A percentile compares a stretch with the other conserved stretches of the same genome.
Evolutionary conservation across 306 rosid species (phyloP).

Genomic region (Malus asiatica): DNA sequence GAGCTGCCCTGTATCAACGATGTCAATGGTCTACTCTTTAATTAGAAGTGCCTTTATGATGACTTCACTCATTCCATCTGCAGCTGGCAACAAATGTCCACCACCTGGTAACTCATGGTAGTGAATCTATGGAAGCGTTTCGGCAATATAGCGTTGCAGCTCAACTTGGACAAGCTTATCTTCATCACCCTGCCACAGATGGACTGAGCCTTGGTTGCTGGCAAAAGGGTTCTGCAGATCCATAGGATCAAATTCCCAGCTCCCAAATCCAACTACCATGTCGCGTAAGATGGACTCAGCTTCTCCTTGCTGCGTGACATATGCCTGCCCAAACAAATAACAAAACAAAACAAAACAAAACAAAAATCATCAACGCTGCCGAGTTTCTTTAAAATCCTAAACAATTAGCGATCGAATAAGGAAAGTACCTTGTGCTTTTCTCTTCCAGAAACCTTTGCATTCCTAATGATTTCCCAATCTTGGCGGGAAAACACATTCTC

Average conservation of each 20-base stretch:
- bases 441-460: neutral
- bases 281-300: conserved; percentile 47
- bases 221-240: conserved; percentile 48
- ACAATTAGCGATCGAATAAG: neutral
- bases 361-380: neutral
- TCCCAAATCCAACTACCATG: conserved; percentile 43
- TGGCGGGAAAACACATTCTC: conserved; percentile 25
- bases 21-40: neutral
- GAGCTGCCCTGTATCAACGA: neutral
- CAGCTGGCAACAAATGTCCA: conserved; percentile 44
- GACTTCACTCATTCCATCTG: conserved; percentile 20
- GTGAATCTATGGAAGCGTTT: conserved; percentile 55
- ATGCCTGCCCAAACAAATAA: conserved; percentile 9
- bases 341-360: neutral
- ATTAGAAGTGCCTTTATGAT: conserved; percentile 29
- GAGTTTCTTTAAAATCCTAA: neutral
- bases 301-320: conserved; percentile 44
- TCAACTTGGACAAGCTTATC: conserved; percentile 34
- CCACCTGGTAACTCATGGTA: conserved; percentile 60
- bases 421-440: conserved; percentile 16
- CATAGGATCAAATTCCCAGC: conserved; percentile 53
- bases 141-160: conserved; percentile 37
- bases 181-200: conserved; percentile 71
- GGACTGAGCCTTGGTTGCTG: conserved; percentile 32
- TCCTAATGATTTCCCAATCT: conserved; percentile 24